Evolutionary conservation across 2,329 filamentous ascomycete genomes (phyloP).

Genomic region (Talaromyces albobiverticillius): DNA sequence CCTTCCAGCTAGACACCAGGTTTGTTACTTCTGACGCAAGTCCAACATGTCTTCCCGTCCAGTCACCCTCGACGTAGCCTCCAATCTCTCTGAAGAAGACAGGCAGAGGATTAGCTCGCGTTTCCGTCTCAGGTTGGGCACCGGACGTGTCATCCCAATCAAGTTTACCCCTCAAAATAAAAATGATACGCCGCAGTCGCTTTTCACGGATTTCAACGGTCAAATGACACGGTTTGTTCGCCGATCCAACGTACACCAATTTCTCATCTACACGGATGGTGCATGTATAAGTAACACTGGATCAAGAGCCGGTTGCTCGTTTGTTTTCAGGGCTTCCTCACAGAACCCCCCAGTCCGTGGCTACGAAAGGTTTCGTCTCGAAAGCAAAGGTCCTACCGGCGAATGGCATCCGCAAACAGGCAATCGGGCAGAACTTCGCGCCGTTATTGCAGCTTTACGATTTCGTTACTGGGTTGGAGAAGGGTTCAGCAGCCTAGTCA

Average conservation of each 20-base stretch:
- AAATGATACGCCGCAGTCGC: background rate
- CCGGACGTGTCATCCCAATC: slow-evolving; percentile 30
- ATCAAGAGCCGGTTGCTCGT: slow-evolving; percentile 41
- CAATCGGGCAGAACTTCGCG: slow-evolving; percentile 57
- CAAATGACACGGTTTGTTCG: slow-evolving; percentile 21
- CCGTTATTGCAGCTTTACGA: slow-evolving; percentile 50
- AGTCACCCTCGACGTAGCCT: background rate
- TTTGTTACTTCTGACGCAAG: background rate
- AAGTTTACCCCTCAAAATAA: slow-evolving; percentile 28
- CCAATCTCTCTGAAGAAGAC: background rate
- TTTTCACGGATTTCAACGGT: background rate
- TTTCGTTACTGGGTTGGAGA: slow-evolving; percentile 46
- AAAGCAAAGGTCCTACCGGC: slow-evolving; percentile 43
- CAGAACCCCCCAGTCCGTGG: background rate
- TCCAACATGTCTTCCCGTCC: background rate
- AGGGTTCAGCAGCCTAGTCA: slow-evolving; percentile 43
- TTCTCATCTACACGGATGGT: slow-evolving; percentile 48
- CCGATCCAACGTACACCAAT: slow-evolving; percentile 23
- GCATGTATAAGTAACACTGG: slow-evolving; percentile 45
- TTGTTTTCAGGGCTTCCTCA: slow-evolving; percentile 25
- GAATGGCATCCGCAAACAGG: slow-evolving; percentile 40
- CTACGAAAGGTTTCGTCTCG: slow-evolving; percentile 35
- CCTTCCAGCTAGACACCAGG: too few relatives aligned
- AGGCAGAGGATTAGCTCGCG: too few relatives aligned
- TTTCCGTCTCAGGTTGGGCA: slow-evolving; percentile 24